phyloP scores from a whole-genome alignment of 2,329 filamentous ascomycete genomes.

The Zasmidium cellare region DNA sequence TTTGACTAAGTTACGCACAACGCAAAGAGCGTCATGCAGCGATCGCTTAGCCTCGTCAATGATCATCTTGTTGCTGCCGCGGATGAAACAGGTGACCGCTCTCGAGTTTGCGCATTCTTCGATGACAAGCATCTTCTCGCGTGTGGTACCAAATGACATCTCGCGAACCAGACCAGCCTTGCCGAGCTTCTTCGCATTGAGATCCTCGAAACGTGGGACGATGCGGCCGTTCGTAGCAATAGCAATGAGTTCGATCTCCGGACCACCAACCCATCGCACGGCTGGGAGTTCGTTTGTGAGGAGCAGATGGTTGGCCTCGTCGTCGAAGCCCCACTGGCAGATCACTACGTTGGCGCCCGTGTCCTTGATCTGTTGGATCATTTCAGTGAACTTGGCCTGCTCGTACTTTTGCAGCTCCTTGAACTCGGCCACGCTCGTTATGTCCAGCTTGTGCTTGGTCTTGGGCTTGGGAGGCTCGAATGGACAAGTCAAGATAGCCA shows the following conservation, averaged over 20 bases:
- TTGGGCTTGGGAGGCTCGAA: constrained; percentile 99
- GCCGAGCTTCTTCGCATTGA: constrained; percentile 87
- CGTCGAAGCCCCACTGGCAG: constrained; percentile 99
- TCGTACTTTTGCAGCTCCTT: constrained; percentile 97
- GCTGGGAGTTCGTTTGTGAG: constrained; percentile 95
- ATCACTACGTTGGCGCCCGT: constrained; percentile 96
- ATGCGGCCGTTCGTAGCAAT: constrained; percentile 98
- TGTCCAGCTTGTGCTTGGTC: constrained; percentile 99
- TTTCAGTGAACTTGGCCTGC: constrained; percentile 93
- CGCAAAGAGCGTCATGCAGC: constrained; percentile 93
- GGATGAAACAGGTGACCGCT: constrained; percentile 92
- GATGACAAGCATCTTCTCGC: constrained; percentile 99
- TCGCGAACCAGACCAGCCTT: constrained; percentile 86
- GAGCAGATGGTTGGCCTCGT: constrained; percentile 95
- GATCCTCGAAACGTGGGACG: constrained; percentile 93
- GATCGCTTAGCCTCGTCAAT: constrained; percentile 99
- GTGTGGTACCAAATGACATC: constrained; percentile 94
- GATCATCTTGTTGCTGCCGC: constrained; percentile 99
- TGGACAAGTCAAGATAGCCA: constrained; percentile 95
- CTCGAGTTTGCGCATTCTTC: constrained; percentile 98
- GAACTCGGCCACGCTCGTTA: constrained; percentile 95
- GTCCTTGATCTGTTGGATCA: constrained; percentile 98
- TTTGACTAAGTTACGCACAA: constrained; percentile 91
- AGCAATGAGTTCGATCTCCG: constrained; percentile 96
- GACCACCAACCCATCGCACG: constrained; percentile 95